phyloP scores from a whole-genome alignment of 805 yeast species.

The Huiozyma naganishii region DNA sequence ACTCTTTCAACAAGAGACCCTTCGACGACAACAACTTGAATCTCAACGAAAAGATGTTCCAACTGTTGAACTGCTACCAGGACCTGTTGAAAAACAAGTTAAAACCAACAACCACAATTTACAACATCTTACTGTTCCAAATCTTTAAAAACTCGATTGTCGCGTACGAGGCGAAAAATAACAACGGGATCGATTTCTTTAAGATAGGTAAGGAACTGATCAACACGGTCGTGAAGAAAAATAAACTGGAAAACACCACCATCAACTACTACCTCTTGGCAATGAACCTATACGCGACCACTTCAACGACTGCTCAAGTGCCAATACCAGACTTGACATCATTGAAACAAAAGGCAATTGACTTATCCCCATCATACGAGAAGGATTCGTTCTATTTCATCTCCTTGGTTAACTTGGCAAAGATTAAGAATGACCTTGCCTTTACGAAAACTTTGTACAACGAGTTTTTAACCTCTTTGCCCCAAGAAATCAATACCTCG shows the following conservation, averaged over 20 bases:
- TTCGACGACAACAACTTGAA: slow-evolving; percentile 42
- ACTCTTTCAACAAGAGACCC: slow-evolving; percentile 41
- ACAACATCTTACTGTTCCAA: slow-evolving; percentile 39
- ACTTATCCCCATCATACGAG: slow-evolving; percentile 11
- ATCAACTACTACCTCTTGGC: slow-evolving; percentile 38
- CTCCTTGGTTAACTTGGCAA: slow-evolving; percentile 32
- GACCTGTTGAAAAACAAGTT: slow-evolving; percentile 44
- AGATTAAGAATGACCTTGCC: slow-evolving; percentile 28
- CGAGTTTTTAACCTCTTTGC: slow-evolving; percentile 24
- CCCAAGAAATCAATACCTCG: slow-evolving; percentile 2
- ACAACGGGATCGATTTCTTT: slow-evolving; percentile 37
- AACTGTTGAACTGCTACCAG: slow-evolving; percentile 54
- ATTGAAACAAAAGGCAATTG: slow-evolving; percentile 4
- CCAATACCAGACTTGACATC: slow-evolving; percentile 5
- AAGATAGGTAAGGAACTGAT: slow-evolving; percentile 41
- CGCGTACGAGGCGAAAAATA: slow-evolving; percentile 30
- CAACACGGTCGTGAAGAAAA: slow-evolving; percentile 32
- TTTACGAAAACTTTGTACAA: slow-evolving; percentile 34
- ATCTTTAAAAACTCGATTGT: slow-evolving; percentile 40
- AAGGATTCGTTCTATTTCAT: slow-evolving; percentile 30
- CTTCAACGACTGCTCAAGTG: not conserved
- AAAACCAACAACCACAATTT: slow-evolving; percentile 49
- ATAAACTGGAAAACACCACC: slow-evolving; percentile 33
- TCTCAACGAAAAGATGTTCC: slow-evolving; percentile 50
- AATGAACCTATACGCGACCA: slow-evolving; percentile 29